phyloP scores from a whole-genome alignment of 1,284 basidiomycete species.

The Crepidotus sp. region DNA sequence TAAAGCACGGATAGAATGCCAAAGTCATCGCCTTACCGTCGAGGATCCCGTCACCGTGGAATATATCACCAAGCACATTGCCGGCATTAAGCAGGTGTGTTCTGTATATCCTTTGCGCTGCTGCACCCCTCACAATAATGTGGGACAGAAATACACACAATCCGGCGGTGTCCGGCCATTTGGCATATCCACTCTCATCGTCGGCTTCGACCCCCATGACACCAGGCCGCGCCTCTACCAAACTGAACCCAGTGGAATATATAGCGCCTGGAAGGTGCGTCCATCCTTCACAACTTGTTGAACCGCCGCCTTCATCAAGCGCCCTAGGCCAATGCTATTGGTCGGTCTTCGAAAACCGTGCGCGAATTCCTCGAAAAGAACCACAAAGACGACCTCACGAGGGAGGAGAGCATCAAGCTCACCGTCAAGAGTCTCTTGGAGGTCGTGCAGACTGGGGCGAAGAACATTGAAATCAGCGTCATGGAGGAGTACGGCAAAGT shows the following conservation, averaged over 20 bases:
- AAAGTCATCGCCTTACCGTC: conserved; percentile 94
- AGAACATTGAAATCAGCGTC: conserved; percentile 97
- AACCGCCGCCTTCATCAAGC: not conserved
- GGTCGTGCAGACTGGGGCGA: conserved; percentile 98
- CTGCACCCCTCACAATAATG: conserved; percentile 6
- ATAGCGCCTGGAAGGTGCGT: conserved; percentile 94
- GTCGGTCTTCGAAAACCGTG: conserved; percentile 96
- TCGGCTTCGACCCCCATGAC: conserved; percentile 96
- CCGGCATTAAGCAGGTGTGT: conserved; percentile 90
- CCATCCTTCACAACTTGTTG: not conserved
- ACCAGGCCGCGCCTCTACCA: conserved; percentile 85
- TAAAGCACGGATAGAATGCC: conserved; percentile 96
- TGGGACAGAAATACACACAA: conserved; percentile 84
- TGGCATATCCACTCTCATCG: conserved; percentile 93
- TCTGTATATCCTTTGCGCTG: not conserved
- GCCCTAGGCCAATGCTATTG: conserved; percentile 84
- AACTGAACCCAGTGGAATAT: conserved; percentile 97
- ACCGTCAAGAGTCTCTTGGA: conserved; percentile 95
- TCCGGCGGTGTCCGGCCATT: conserved; percentile 98
- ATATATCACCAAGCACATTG: conserved; percentile 97
- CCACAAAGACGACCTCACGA: conserved; percentile 82
- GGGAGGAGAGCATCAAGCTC: conserved; percentile 90
- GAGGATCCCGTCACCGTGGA: conserved; percentile 98
- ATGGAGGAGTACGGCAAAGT: conserved; percentile 92
- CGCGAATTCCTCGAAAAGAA: conserved; percentile 99